A percentile compares a stretch with the other conserved stretches of the same genome.
Conservation (phyloP, 2,329 filamentous ascomycete species). For the Esteya vermicola region DNA sequence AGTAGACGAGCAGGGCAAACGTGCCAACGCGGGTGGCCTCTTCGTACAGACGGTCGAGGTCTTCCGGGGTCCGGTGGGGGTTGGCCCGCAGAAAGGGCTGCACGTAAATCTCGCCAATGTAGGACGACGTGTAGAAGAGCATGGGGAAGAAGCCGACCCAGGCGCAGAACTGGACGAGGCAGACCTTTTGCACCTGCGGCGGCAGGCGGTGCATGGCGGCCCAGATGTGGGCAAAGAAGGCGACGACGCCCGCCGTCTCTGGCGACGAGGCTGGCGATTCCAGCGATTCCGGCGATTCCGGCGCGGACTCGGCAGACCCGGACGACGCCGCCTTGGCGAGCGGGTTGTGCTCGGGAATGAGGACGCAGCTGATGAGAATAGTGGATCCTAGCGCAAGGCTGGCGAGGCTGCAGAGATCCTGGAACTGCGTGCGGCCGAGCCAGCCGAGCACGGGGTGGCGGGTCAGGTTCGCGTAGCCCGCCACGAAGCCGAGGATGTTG, state of each 20-base stretch:
- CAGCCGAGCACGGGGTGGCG: slow-evolving; percentile 60
- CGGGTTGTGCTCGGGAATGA: slow-evolving; percentile 70
- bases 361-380: slow-evolving; percentile 51
- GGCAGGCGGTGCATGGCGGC: slow-evolving; percentile 66
- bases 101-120: slow-evolving; percentile 84
- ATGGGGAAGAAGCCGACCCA: slow-evolving; percentile 97
- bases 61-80: slow-evolving; percentile 59
- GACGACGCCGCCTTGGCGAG: slow-evolving; percentile 42
- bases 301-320: not conserved
- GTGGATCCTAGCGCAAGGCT: slow-evolving; percentile 58
- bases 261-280: slow-evolving; percentile 8
- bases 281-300: too few species aligned
- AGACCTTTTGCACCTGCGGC: slow-evolving; percentile 69
- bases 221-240: slow-evolving; percentile 70
- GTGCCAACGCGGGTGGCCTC: slow-evolving; percentile 76
- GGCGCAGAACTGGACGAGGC: slow-evolving; percentile 67
- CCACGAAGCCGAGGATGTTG: slow-evolving; percentile 81
- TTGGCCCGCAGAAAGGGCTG: slow-evolving; percentile 67
- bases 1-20: slow-evolving; percentile 78
- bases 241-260: slow-evolving; percentile 48
- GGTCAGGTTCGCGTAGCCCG: slow-evolving; percentile 71
- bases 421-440: slow-evolving; percentile 80
- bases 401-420: slow-evolving; percentile 78
- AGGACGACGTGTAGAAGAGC: slow-evolving; percentile 89
- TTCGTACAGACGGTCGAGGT: slow-evolving; percentile 72